Percentiles rank a stretch among this genome's conserved stretches.
These are phyloP conservation scores for Hemileccinum impolitum DNA, from an alignment of 768 basidiomycete species.

Conservation along the genomic window DNA sequence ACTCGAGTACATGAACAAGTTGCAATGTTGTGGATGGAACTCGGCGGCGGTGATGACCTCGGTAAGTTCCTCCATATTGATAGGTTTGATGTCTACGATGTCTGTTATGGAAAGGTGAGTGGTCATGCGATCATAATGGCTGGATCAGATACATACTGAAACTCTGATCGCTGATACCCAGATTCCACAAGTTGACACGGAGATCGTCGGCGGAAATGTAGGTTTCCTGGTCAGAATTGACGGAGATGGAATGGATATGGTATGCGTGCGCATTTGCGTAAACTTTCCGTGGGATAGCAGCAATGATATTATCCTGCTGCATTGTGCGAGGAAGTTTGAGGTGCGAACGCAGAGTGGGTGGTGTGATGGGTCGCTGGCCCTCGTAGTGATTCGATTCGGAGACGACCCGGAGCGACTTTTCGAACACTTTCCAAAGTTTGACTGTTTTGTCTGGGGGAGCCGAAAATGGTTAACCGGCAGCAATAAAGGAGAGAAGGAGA, in stretches of 20 bases:
- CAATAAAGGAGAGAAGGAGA: constrained; percentile 13
- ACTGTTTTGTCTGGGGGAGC: constrained; percentile 88
- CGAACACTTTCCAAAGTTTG: constrained; percentile 99
- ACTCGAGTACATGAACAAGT: constrained; percentile 99
- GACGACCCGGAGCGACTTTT: constrained; percentile 93
- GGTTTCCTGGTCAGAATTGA: constrained; percentile 99
- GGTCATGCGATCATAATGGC: constrained; percentile 1
- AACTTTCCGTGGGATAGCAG: constrained; percentile 96
- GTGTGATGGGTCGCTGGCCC: constrained; percentile 66
- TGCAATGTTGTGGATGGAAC: constrained; percentile 97
- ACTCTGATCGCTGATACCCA: constrained; percentile 97
- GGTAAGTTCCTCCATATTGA: constrained; percentile 99
- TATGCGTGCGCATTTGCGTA: constrained; percentile 99
- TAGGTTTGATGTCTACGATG: constrained; percentile 99
- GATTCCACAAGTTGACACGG: constrained; percentile 96
- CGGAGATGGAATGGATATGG: constrained; percentile 99
- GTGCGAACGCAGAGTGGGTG: constrained; percentile 54
- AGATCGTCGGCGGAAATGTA: constrained; percentile 99
- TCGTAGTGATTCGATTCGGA: constrained; percentile 94
- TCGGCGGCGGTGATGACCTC: constrained; percentile 99
- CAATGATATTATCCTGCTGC: constrained; percentile 96
- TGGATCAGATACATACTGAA: constrained; percentile 70
- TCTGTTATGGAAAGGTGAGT: constrained; percentile 46
- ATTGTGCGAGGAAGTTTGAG: constrained; percentile 89
- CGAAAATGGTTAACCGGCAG: neutral